These are phyloP conservation scores for Cyanidium caldarium DNA, from an alignment of 23 red algal species.

Conservation along the genomic window DNA sequence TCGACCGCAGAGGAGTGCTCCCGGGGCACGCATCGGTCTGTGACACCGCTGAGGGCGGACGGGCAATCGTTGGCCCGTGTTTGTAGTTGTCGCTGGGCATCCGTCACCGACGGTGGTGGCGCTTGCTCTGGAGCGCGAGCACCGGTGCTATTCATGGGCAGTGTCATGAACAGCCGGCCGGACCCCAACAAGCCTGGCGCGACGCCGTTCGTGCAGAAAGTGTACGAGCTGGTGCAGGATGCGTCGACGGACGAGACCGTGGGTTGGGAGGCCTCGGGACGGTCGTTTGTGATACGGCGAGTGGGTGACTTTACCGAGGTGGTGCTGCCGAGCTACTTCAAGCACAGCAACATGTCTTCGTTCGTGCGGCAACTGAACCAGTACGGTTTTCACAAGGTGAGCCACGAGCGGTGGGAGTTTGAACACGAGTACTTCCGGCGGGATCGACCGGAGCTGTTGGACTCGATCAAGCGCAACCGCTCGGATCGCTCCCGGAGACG, in stretches of 20 bases:
- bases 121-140: no score
- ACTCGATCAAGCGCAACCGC: conserved; percentile 8
- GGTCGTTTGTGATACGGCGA: conserved; percentile 26
- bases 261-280: conserved; percentile 13
- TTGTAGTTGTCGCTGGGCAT: no score
- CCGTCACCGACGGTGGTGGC: no score
- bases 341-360: conserved; percentile 37
- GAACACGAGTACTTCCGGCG: conserved; percentile 22
- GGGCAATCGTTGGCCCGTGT: no score
- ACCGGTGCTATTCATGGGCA: no score
- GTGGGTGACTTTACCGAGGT: conserved; percentile 15
- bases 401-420: conserved; percentile 37
- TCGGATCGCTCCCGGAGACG: neutral
- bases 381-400: conserved; percentile 53
- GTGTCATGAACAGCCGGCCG: no score
- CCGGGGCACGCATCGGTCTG: no score
- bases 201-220: conserved; percentile 32
- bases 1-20: no score
- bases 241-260: conserved; percentile 7
- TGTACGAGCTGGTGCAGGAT: conserved; percentile 30
- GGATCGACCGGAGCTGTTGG: conserved; percentile 17
- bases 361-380: conserved; percentile 55
- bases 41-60: no score
- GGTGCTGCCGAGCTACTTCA: conserved; percentile 39
- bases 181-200: neutral